phyloP scores from a whole-genome alignment of 139 green algal genomes.

The Picochlorum sp. region DNA sequence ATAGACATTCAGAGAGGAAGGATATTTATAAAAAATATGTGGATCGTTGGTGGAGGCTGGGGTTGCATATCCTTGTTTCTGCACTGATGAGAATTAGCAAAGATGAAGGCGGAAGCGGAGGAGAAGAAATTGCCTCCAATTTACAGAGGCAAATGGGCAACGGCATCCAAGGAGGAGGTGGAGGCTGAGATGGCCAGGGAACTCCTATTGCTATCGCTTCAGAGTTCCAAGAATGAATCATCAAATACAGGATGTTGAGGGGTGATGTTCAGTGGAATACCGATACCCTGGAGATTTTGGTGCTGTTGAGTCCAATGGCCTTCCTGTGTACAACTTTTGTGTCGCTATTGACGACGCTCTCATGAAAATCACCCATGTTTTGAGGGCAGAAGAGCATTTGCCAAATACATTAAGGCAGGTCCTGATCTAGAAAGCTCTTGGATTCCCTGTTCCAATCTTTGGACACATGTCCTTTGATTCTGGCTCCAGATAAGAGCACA shows the following conservation, averaged over 20 bases:
- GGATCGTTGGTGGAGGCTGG: slow-evolving; percentile 73
- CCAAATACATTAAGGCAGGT: slow-evolving; percentile 93
- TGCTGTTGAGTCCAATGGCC: slow-evolving; percentile 90
- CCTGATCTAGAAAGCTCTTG: slow-evolving; percentile 92
- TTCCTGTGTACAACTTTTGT: slow-evolving; percentile 99
- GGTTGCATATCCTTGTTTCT: slow-evolving; percentile 96
- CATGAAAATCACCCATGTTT: slow-evolving; percentile 95
- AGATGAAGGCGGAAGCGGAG: slow-evolving; percentile 85
- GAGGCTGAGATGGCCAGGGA: slow-evolving; percentile 68
- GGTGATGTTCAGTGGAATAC: slow-evolving; percentile 92
- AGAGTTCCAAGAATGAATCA: slow-evolving; percentile 63
- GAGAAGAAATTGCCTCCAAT: slow-evolving; percentile 87
- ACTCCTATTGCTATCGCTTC: slow-evolving; percentile 87
- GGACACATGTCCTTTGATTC: slow-evolving; percentile 94
- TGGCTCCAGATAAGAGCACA: slow-evolving; percentile 95
- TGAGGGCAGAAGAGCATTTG: slow-evolving; percentile 97
- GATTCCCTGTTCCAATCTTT: slow-evolving; percentile 77
- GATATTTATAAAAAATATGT: slow-evolving; percentile 88
- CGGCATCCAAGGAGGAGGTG: slow-evolving; percentile 74
- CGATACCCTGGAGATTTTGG: slow-evolving; percentile 96
- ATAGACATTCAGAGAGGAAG: slow-evolving; percentile 91
- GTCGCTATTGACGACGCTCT: slow-evolving; percentile 94
- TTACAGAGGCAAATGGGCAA: slow-evolving; percentile 91
- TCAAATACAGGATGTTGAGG: slow-evolving; percentile 58
- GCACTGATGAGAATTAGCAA: slow-evolving; percentile 90